phyloP scores from a whole-genome alignment of 2,329 filamentous ascomycete species.

The Cordyceps fumosorosea region DNA sequence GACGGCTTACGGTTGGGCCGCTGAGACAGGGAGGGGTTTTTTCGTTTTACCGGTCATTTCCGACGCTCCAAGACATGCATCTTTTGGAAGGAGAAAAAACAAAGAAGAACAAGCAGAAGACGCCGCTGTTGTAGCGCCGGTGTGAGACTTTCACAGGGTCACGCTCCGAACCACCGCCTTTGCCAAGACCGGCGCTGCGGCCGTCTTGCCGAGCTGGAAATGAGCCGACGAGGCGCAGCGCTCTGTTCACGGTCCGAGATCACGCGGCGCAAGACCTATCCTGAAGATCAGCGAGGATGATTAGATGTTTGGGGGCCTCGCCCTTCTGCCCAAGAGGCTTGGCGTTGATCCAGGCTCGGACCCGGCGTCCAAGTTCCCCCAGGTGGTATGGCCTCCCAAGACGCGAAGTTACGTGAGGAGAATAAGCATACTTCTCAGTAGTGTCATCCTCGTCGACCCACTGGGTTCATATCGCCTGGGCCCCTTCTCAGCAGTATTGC shows the following conservation, averaged over 20 bases:
- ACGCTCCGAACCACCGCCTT: background rate
- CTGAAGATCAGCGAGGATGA: background rate
- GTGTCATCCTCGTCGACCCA: constrained; percentile 11
- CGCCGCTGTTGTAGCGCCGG: too few species aligned
- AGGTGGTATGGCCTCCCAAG: background rate
- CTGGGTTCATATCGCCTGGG: constrained; percentile 1
- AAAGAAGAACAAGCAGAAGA: background rate
- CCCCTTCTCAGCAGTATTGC: background rate
- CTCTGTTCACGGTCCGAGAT: background rate
- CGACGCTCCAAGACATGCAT: background rate
- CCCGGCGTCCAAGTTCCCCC: too few species aligned
- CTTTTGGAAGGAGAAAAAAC: background rate
- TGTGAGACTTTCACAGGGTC: background rate
- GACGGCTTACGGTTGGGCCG: background rate
- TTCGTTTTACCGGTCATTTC: background rate
- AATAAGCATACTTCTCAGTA: constrained; percentile 13
- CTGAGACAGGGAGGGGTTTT: background rate
- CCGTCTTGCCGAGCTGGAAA: background rate
- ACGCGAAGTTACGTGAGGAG: constrained; percentile 13
- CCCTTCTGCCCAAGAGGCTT: background rate
- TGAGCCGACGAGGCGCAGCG: background rate
- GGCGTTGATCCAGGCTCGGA: background rate
- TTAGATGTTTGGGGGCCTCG: background rate
- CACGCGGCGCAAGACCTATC: background rate
- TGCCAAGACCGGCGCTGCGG: background rate